phyloP scores from a whole-genome alignment of 2,329 filamentous ascomycete species.

The Chrysosporium queenslandicum region DNA sequence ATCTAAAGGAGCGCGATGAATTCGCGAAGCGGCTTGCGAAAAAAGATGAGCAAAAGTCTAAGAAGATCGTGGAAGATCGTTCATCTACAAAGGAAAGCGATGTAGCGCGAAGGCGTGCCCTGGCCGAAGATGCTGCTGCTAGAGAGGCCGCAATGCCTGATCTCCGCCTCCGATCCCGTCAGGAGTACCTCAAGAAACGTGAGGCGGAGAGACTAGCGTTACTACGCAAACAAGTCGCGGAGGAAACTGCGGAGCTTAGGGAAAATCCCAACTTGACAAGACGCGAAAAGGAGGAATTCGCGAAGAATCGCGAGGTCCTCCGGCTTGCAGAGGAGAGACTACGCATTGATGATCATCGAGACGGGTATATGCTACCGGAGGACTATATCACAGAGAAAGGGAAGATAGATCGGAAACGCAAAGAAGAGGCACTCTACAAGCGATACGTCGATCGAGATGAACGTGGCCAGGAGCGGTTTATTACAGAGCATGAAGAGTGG shows the following conservation, averaged over 20 bases:
- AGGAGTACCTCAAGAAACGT: constrained; percentile 88
- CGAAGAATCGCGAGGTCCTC: constrained; percentile 73
- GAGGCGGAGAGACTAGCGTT: constrained; percentile 76
- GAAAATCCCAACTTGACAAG: constrained; percentile 66
- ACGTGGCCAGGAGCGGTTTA: constrained; percentile 74
- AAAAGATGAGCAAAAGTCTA: constrained; percentile 60
- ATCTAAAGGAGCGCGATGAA: constrained; percentile 65
- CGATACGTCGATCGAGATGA: constrained; percentile 82
- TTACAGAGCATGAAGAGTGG: constrained; percentile 95
- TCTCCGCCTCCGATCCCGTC: constrained; percentile 70
- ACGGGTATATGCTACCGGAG: constrained; percentile 87
- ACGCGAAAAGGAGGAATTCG: constrained; percentile 76
- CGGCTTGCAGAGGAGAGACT: constrained; percentile 73
- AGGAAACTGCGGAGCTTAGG: constrained; percentile 71
- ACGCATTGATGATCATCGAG: constrained; percentile 79
- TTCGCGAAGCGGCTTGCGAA: constrained; percentile 66
- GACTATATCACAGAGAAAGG: constrained; percentile 93
- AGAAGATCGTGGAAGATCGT: constrained; percentile 55
- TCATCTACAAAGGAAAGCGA: constrained; percentile 48
- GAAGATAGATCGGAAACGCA: constrained; percentile 75
- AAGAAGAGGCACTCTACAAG: constrained; percentile 81
- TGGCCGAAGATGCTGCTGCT: constrained; percentile 58
- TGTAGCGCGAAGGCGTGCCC: constrained; percentile 49
- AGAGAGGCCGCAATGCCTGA: constrained; percentile 66
- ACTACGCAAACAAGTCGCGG: constrained; percentile 79